Conservation (phyloP, 2,329 filamentous ascomycete genomes). For the Sarocladium brachiariae region DNA sequence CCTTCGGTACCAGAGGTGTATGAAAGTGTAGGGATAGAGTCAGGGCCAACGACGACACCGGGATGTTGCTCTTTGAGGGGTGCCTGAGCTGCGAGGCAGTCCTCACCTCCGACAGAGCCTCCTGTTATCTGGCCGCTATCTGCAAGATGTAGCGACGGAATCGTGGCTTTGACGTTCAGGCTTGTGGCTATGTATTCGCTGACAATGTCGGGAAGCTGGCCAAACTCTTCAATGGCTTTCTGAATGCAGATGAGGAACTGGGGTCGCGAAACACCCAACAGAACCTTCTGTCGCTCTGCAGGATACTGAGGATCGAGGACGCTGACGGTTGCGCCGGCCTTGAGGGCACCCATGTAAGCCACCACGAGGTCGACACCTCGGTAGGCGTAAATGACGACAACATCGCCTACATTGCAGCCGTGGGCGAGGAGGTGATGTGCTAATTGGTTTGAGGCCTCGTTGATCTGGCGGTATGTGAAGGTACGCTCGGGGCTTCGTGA, state of each 20-base stretch:
- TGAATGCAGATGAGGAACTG: conserved; percentile 58
- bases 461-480: conserved; percentile 82
- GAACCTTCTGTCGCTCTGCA: conserved; percentile 38
- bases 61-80: conserved; percentile 34
- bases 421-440: conserved; percentile 71
- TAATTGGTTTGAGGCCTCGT: conserved; percentile 74
- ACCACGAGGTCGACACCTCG: conserved; percentile 61
- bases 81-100: conserved; percentile 48
- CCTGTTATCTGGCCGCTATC: conserved; percentile 69
- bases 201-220: conserved; percentile 38
- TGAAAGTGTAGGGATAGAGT: conserved; percentile 61
- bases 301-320: conserved; percentile 61
- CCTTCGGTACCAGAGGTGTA: neutral
- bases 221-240: conserved; percentile 48
- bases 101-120: conserved; percentile 56
- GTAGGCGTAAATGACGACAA: conserved; percentile 89
- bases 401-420: conserved; percentile 72
- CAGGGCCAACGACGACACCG: conserved; percentile 75
- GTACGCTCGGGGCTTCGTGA: conserved; percentile 47
- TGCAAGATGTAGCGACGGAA: conserved; percentile 65
- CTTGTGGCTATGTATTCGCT: conserved; percentile 64
- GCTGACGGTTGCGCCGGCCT: conserved; percentile 54
- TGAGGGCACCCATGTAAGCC: conserved; percentile 70
- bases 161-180: conserved; percentile 62
- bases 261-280: conserved; percentile 73